These are phyloP conservation scores for Saccharomyces pastorianus DNA, from an alignment of 1,139 yeast species.

Conservation along the genomic window DNA sequence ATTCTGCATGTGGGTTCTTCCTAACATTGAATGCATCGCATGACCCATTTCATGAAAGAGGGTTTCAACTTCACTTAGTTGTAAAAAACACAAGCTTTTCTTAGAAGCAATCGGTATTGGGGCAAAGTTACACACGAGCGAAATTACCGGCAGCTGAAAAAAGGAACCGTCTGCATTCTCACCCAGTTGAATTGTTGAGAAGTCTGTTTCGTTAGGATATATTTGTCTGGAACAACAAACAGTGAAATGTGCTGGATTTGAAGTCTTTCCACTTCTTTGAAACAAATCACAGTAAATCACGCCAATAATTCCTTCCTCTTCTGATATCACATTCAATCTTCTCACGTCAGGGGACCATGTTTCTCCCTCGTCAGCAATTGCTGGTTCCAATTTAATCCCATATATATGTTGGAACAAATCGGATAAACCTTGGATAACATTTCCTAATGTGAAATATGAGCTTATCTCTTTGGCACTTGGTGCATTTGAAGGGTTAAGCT, in stretches of 20 bases:
- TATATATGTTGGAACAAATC: slow-evolving; percentile 61
- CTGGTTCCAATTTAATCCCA: slow-evolving; percentile 68
- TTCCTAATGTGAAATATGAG: slow-evolving; percentile 74
- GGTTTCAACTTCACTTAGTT: slow-evolving; percentile 80
- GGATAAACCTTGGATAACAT: slow-evolving; percentile 77
- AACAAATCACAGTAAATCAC: slow-evolving; percentile 62
- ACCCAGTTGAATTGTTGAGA: slow-evolving; percentile 36
- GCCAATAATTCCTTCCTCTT: slow-evolving; percentile 51
- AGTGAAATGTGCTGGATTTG: slow-evolving; percentile 90
- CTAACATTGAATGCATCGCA: slow-evolving; percentile 96
- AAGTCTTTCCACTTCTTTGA: slow-evolving; percentile 52
- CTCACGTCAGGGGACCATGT: slow-evolving; percentile 90
- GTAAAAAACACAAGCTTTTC: slow-evolving; percentile 41
- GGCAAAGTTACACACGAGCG: slow-evolving; percentile 75
- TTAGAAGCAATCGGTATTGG: slow-evolving; percentile 30
- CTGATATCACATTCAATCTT: slow-evolving; percentile 62
- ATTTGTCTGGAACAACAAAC: slow-evolving; percentile 85
- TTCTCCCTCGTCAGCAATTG: slow-evolving; percentile 59
- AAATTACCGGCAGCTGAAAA: slow-evolving; percentile 82
- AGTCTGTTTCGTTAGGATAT: slow-evolving; percentile 43
- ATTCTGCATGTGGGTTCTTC: slow-evolving; percentile 81
- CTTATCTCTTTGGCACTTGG: slow-evolving; percentile 31
- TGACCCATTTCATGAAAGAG: slow-evolving; percentile 98
- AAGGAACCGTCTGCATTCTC: slow-evolving; percentile 34
- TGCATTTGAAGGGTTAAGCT: not conserved